Evolutionary conservation across 495 filamentous ascomycete genomes (phyloP).

Genomic region (Neohortaea acidophila): DNA sequence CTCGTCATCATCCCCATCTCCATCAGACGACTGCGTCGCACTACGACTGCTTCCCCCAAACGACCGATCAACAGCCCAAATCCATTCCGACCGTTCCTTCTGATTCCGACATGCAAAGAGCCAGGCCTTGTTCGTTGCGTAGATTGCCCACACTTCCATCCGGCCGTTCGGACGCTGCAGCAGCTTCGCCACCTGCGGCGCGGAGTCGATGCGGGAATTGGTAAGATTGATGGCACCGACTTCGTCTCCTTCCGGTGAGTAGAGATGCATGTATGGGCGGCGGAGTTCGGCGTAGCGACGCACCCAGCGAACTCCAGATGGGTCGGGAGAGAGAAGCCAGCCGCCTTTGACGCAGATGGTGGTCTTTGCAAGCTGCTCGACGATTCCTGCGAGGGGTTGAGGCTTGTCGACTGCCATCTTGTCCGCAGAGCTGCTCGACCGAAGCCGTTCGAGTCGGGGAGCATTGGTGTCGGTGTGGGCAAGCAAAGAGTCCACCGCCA

Average conservation of each 20-base stretch:
- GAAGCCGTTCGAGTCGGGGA: slow-evolving; percentile 29
- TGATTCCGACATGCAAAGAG: slow-evolving; percentile 80
- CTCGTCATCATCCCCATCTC: too few relatives aligned
- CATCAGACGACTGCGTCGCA: too few relatives aligned
- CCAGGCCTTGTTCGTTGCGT: slow-evolving; percentile 84
- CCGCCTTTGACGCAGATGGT: slow-evolving; percentile 63
- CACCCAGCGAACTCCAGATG: slow-evolving; percentile 63
- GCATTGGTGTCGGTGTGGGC: slow-evolving; percentile 61
- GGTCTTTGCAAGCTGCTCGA: slow-evolving; percentile 49
- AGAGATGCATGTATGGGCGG: slow-evolving; percentile 80
- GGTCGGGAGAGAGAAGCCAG: slow-evolving; percentile 65
- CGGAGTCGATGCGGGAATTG: slow-evolving; percentile 71
- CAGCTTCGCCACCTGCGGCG: slow-evolving; percentile 70
- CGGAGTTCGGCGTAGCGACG: slow-evolving; percentile 88
- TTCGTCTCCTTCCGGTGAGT: slow-evolving; percentile 77
- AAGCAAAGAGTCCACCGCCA: slow-evolving; percentile 52
- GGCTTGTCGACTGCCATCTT: slow-evolving; percentile 26
- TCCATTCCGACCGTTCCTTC: slow-evolving; percentile 87
- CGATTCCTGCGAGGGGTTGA: slow-evolving; percentile 42
- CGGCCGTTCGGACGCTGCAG: slow-evolving; percentile 35
- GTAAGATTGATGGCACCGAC: slow-evolving; percentile 72
- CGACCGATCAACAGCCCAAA: slow-evolving; percentile 53
- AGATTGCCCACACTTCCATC: slow-evolving; percentile 78
- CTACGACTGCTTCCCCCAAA: too few relatives aligned
- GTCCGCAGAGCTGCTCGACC: slow-evolving; percentile 7